These are phyloP conservation scores for Sclerotinia sclerotiorum DNA, from an alignment of 2,329 filamentous ascomycete species.

Conservation along the genomic window DNA sequence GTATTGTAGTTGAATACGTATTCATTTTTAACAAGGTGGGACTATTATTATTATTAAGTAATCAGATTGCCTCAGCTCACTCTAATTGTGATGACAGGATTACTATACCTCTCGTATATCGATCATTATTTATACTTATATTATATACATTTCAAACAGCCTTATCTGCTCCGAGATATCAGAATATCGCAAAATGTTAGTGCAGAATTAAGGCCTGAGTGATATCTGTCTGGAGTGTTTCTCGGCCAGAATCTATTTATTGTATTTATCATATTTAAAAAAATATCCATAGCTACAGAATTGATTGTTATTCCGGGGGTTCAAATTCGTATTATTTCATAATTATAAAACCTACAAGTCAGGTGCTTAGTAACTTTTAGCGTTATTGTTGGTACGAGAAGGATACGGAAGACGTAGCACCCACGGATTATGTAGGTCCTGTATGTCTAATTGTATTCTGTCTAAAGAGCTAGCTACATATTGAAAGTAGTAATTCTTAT, in stretches of 20 bases:
- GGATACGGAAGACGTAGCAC: too few species aligned
- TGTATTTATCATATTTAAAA: neutral
- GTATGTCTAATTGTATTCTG: too few species aligned
- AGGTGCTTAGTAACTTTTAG: neutral
- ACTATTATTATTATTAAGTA: neutral
- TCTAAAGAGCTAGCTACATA: too few species aligned
- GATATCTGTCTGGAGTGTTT: neutral
- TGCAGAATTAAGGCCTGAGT: too few species aligned
- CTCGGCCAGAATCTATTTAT: neutral
- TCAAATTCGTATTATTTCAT: neutral
- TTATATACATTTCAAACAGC: too few species aligned
- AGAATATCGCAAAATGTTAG: too few species aligned
- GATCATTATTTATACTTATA: neutral
- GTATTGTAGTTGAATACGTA: neutral
- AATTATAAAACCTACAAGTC: too few species aligned
- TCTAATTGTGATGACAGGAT: neutral
- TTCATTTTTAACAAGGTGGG: neutral
- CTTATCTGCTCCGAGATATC: too few species aligned
- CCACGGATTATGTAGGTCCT: too few species aligned
- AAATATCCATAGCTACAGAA: neutral
- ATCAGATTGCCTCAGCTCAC: neutral
- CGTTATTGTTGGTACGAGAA: too few species aligned
- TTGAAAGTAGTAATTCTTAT: too few species aligned
- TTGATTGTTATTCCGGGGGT: neutral
- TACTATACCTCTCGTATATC: neutral